Percentiles rank a stretch among this genome's conserved stretches.
Conservation (phyloP, 2,329 filamentous ascomycete species). For the Cladosporium sp. region DNA sequence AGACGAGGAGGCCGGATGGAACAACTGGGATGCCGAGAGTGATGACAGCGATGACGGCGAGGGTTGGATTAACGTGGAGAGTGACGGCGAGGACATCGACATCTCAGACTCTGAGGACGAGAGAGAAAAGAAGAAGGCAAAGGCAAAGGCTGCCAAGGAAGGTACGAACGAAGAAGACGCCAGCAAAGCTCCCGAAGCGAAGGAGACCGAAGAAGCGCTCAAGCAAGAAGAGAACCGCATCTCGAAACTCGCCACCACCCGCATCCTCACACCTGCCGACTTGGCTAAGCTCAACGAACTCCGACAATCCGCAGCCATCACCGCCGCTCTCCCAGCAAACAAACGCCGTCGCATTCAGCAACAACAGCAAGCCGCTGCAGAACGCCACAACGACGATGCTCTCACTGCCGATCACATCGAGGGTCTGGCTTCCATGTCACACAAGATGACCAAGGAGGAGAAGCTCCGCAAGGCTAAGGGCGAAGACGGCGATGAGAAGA, state of each 20-base stretch:
- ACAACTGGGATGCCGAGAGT: conserved; percentile 58
- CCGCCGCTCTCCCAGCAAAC: conserved; percentile 51
- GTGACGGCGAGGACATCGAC: conserved; percentile 71
- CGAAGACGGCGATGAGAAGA: conserved; percentile 61
- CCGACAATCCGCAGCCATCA: conserved; percentile 66
- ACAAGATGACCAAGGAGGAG: conserved; percentile 86
- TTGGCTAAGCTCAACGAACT: conserved; percentile 92
- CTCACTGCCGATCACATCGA: conserved; percentile 90
- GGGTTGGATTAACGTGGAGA: conserved; percentile 88
- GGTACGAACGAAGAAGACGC: conserved; percentile 13
- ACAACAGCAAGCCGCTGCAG: conserved; percentile 27
- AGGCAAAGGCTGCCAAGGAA: conserved; percentile 11
- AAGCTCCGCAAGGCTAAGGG: conserved; percentile 77
- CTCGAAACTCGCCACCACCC: conserved; percentile 80
- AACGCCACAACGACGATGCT: conserved; percentile 70
- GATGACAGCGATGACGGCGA: conserved; percentile 66
- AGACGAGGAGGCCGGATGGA: conserved; percentile 50
- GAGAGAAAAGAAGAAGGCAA: conserved; percentile 43
- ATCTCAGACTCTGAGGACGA: conserved; percentile 70
- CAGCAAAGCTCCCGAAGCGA: conserved; percentile 25
- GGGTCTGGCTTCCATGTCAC: conserved; percentile 68
- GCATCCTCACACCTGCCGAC: conserved; percentile 91
- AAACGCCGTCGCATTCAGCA: conserved; percentile 35
- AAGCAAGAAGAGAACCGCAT: conserved; percentile 31
- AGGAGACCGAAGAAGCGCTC: conserved; percentile 26